A percentile compares a stretch with the other conserved stretches of the same genome.
Evolutionary conservation across 768 basidiomycete genomes (phyloP).

Genomic region (Tricholomella constricta): DNA sequence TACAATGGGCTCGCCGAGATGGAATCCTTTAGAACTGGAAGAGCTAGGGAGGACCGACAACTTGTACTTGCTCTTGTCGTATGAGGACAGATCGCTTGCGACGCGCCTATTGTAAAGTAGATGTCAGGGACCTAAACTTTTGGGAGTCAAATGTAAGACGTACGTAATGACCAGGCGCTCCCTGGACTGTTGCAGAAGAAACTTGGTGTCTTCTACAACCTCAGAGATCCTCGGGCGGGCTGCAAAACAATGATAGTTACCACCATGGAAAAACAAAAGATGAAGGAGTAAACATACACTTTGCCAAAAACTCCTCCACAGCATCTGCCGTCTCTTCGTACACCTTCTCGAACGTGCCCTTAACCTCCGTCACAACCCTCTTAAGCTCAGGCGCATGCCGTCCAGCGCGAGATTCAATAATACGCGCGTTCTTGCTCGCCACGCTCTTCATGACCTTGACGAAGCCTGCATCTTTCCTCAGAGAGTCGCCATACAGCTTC

Average conservation of each 20-base stretch:
- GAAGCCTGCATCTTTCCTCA: slow-evolving; percentile 95
- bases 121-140: neutral
- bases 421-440: slow-evolving; percentile 77
- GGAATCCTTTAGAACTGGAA: slow-evolving; percentile 63
- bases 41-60: slow-evolving; percentile 57
- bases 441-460: slow-evolving; percentile 98
- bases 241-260: slow-evolving; percentile 32
- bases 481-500: slow-evolving; percentile 89
- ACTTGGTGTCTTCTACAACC: slow-evolving; percentile 91
- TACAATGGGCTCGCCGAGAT: slow-evolving; percentile 87
- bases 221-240: slow-evolving; percentile 88
- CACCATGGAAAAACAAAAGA: neutral
- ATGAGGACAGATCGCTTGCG: slow-evolving; percentile 76
- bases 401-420: slow-evolving; percentile 76
- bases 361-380: slow-evolving; percentile 82
- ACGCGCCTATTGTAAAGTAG: slow-evolving; percentile 59
- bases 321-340: slow-evolving; percentile 92
- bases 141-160: slow-evolving; percentile 28
- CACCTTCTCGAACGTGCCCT: slow-evolving; percentile 93
- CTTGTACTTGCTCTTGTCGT: slow-evolving; percentile 80
- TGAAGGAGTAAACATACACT: slow-evolving; percentile 59
- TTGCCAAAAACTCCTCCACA: slow-evolving; percentile 91
- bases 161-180: slow-evolving; percentile 93
- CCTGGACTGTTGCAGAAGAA: slow-evolving; percentile 86
- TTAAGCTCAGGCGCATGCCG: slow-evolving; percentile 81